phyloP scores from a whole-genome alignment of 2,329 filamentous ascomycete species.

The Albifimbria verrucaria region DNA sequence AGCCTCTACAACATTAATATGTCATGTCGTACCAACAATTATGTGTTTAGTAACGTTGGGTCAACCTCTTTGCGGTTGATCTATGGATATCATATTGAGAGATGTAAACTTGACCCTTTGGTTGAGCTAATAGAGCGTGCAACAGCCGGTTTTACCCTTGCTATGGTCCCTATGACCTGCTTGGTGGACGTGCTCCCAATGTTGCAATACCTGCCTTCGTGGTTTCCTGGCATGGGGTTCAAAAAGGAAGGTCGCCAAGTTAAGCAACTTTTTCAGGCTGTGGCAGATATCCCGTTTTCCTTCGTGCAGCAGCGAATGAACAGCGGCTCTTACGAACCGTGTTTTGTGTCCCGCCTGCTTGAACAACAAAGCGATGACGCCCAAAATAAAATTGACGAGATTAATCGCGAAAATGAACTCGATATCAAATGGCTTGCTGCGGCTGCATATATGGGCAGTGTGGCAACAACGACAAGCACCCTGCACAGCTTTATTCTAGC shows the following conservation, averaged over 20 bases:
- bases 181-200: constrained; percentile 27
- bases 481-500: constrained; percentile 4
- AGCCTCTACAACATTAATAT: no score
- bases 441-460: background rate
- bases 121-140: constrained; percentile 24
- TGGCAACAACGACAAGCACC: constrained; percentile 5
- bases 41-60: constrained; percentile 18
- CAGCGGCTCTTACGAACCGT: constrained; percentile 10
- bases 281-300: constrained; percentile 21
- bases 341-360: constrained; percentile 23
- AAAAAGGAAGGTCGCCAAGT: constrained; percentile 1
- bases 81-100: constrained; percentile 29
- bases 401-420: constrained; percentile 14
- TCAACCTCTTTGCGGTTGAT: constrained; percentile 22
- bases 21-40: no score
- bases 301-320: constrained; percentile 26
- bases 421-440: constrained; percentile 11
- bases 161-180: constrained; percentile 26
- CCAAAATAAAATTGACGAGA: constrained; percentile 2
- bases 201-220: constrained; percentile 23
- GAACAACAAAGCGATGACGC: constrained; percentile 8
- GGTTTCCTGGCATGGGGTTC: constrained; percentile 21
- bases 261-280: constrained; percentile 8
- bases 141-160: constrained; percentile 22
- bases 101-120: constrained; percentile 22